Percentiles rank a stretch among this genome's conserved stretches.
Conservation (phyloP, 2,329 filamentous ascomycete genomes). For the Neonectria sp. region DNA sequence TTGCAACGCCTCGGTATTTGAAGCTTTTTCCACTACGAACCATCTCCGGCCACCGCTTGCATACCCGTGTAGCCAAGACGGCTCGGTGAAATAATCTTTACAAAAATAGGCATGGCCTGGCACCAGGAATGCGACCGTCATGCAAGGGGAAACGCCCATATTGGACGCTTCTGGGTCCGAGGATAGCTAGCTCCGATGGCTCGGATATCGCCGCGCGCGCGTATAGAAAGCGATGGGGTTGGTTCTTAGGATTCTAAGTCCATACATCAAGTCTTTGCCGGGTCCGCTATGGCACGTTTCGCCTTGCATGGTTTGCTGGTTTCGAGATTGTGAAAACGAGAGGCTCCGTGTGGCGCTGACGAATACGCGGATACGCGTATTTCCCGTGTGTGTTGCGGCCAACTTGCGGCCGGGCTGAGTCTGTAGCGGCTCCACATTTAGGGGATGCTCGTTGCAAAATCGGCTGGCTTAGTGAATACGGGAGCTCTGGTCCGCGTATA, state of each 20-base stretch:
- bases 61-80: not conserved
- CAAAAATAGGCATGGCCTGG: slow-evolving; percentile 10
- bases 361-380: slow-evolving; percentile 19
- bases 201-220: not conserved
- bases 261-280: not conserved
- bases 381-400: not conserved
- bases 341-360: not conserved
- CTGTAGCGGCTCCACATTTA: slow-evolving; percentile 5
- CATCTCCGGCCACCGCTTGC: slow-evolving; percentile 3
- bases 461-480: slow-evolving; percentile 3
- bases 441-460: not conserved
- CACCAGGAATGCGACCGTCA: not conserved
- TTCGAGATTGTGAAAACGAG: slow-evolving; percentile 6
- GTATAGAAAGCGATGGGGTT: not conserved
- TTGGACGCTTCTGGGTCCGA: not conserved
- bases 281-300: slow-evolving; percentile 6
- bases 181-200: not conserved
- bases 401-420: not conserved
- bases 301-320: slow-evolving; percentile 10
- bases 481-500: slow-evolving; percentile 21
- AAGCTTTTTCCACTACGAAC: slow-evolving; percentile 6
- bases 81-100: not conserved
- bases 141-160: not conserved
- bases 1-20: slow-evolving; percentile 15
- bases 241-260: not conserved